phyloP scores from a whole-genome alignment of 495 filamentous ascomycete species.

The Aspergillus kassunensis region DNA sequence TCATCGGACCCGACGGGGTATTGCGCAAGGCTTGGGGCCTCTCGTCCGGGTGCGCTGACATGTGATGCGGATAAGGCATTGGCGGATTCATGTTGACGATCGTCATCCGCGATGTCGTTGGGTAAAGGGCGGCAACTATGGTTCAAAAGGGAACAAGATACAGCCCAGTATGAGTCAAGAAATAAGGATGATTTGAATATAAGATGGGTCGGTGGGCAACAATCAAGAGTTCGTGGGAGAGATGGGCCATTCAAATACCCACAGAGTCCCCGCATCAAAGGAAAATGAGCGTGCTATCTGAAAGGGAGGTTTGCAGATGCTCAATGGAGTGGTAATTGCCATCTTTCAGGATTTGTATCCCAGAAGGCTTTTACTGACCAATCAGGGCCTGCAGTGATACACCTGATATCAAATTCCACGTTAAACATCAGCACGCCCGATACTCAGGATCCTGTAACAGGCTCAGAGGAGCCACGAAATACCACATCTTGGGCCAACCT shows the following conservation, averaged over 20 bases:
- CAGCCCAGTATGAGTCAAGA: background rate
- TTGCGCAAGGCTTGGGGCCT: slow-evolving; percentile 10
- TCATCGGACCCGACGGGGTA: slow-evolving; percentile 3
- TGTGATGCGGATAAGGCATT: slow-evolving; percentile 13
- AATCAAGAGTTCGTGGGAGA: background rate
- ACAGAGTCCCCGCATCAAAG: background rate
- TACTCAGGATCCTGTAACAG: background rate
- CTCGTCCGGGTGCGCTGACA: slow-evolving; percentile 11
- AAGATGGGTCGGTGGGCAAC: background rate
- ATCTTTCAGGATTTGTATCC: slow-evolving; percentile 7
- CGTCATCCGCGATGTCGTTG: slow-evolving; percentile 7
- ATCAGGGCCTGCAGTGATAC: background rate
- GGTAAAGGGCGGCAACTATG: too few relatives aligned
- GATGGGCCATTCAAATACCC: slow-evolving; percentile 7
- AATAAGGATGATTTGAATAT: background rate
- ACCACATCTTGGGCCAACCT: slow-evolving; percentile 4
- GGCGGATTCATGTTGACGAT: slow-evolving; percentile 16
- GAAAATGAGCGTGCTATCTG: background rate
- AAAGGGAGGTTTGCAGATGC: slow-evolving; percentile 3
- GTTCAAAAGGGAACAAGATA: background rate
- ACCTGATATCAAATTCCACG: background rate
- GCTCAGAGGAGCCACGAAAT: background rate
- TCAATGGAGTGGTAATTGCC: background rate
- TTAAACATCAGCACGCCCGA: slow-evolving; percentile 2
- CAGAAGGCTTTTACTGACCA: background rate